A percentile compares a stretch with the other conserved stretches of the same genome.
phyloP scores from a whole-genome alignment of 495 filamentous ascomycete species.

The Lasiosphaeria hispida region DNA sequence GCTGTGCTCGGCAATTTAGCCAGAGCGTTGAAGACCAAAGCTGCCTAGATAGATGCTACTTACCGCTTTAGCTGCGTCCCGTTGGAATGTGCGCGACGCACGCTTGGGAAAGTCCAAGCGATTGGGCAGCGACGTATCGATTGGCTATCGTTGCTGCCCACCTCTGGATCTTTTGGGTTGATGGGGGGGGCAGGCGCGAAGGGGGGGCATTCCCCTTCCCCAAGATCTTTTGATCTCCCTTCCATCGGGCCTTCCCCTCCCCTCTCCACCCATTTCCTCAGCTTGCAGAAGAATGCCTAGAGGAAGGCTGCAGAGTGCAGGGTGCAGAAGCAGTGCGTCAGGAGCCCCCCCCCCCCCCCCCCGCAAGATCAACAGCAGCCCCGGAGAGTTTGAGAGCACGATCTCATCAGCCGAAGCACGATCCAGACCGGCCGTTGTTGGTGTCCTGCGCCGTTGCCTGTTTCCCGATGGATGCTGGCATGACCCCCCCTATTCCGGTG shows the following conservation, averaged over 20 bases:
- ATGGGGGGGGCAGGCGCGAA: neutral
- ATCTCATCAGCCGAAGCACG: neutral
- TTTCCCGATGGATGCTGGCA: neutral
- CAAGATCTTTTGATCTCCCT: neutral
- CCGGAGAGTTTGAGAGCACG: too few species aligned
- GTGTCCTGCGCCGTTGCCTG: neutral
- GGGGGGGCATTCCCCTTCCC: slow-evolving; percentile 3
- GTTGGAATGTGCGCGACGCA: neutral
- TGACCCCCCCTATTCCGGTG: neutral
- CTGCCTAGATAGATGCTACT: neutral
- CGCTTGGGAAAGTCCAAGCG: slow-evolving; percentile 13
- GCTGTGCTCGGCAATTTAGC: slow-evolving; percentile 8
- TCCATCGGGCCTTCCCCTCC: neutral
- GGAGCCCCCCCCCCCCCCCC: too few species aligned
- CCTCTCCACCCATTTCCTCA: neutral
- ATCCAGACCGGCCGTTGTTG: neutral
- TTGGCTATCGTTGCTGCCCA: slow-evolving; percentile 14
- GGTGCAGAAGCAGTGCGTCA: slow-evolving; percentile 11
- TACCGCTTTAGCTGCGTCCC: neutral
- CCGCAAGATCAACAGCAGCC: too few species aligned
- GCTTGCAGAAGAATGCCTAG: neutral
- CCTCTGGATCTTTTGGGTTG: neutral
- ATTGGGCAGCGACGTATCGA: slow-evolving; percentile 22
- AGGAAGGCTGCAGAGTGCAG: slow-evolving; percentile 8
- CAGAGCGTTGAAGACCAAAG: neutral